A percentile compares a stretch with the other conserved stretches of the same genome.
Evolutionary conservation across 2,329 filamentous ascomycete species (phyloP).

Genomic region (Botryotinia globosa): DNA sequence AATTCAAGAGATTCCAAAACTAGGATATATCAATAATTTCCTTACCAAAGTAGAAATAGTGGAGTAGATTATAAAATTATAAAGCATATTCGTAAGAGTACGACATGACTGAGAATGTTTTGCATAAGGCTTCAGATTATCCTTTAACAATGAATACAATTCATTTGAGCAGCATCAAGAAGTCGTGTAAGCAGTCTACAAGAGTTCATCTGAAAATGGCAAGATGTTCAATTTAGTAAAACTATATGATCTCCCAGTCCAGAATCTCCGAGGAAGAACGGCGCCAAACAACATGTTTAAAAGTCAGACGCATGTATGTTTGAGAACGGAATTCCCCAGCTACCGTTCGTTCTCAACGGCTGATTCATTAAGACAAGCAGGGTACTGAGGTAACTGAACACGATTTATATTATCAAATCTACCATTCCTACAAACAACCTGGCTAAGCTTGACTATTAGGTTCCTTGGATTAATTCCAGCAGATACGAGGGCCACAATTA

Average conservation of each 20-base stretch:
- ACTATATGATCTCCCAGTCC: neutral
- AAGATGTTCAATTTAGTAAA: neutral
- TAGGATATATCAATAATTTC: neutral
- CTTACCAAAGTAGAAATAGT: conserved; percentile 1
- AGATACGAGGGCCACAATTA: conserved; percentile 8
- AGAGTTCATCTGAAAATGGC: neutral
- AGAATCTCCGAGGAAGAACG: neutral
- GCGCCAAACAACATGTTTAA: neutral
- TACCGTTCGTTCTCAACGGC: neutral
- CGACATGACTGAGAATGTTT: neutral
- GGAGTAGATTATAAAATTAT: neutral
- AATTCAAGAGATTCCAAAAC: neutral
- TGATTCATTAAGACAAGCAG: neutral
- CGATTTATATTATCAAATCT: conserved; percentile 10
- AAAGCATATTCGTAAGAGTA: conserved; percentile 2
- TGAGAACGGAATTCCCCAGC: neutral
- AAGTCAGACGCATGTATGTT: neutral
- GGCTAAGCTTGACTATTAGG: neutral
- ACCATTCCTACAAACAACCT: neutral
- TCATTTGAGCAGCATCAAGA: neutral
- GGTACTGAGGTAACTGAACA: neutral
- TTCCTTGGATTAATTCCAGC: neutral
- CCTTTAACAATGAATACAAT: neutral
- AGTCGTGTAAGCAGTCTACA: neutral
- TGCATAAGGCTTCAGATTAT: conserved; percentile 10